Base-by-base conservation (phyloP, 2,329 filamentous ascomycete species). In the Fusarium sacchari region DNA sequence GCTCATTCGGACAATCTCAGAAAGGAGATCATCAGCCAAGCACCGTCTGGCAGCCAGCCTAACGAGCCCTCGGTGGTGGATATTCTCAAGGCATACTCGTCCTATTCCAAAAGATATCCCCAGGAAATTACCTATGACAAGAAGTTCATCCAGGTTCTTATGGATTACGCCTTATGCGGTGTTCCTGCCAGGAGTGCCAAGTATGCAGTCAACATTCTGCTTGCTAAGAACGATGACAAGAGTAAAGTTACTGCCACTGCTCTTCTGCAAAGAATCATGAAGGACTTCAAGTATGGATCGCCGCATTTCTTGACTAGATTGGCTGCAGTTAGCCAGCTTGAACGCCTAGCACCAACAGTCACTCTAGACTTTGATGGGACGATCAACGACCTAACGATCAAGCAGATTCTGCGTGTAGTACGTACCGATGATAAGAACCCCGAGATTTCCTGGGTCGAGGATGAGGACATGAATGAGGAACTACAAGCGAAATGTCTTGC, bases 1-100 rank as follows among this genome's bases (percentile, higher is more conserved):
- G 93, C 94, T 4, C 96, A 98, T 75, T 93, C 98, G 11, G 93
- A 94, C 69, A 95, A 97, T 71, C 89, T 99, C 52, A 97, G 95
- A 83, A 94, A 94, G 79, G 92, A 95, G 66, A 88, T 99, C 24
- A 90, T 95, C 73, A 90, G 94, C 32, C 92, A 95, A 77, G 93
- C 94, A 3, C 96, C 96, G 2, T 91, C 90, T 8, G 86, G 89
- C 26, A 90, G 86, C 24, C 89, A 89, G 59, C 80, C 87, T 4
- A 95, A 95, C 70, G 93, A 96, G 60, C 82, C 90, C 3, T 88
- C 89, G 7, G 92, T 94, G n/a, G 94, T 96, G 18, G 94, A 98
- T 78, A 96, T 96, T 5, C 86, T 99, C 66, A 98, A 97, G 80
- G 96, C 97, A 6, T 98, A 96, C 80, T 93, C 96, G 15, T 94